A percentile compares a stretch with the other conserved stretches of the same genome.
Conservation (phyloP, 1,139 yeast genomes). For the Blastobotrys ciferrii region DNA sequence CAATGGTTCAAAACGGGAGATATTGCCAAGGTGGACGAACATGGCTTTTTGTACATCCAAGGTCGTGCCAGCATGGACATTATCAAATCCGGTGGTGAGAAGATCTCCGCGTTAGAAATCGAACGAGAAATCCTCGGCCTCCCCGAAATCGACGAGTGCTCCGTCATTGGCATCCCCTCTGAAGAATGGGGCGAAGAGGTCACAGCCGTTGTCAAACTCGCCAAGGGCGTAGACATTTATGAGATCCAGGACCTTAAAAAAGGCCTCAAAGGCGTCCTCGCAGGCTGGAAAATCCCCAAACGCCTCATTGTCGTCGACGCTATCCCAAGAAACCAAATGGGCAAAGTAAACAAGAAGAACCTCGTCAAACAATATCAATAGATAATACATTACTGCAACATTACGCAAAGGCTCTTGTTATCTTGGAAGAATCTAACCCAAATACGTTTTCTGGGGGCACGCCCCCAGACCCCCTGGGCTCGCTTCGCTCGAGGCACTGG, state of each 20-base stretch:
- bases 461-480: no score
- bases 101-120: conserved; percentile 39
- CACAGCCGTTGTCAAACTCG: conserved; percentile 31
- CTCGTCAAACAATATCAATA: conserved; percentile 25
- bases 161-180: conserved; percentile 38
- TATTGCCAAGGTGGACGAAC: conserved; percentile 34
- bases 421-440: no score
- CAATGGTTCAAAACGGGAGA: conserved; percentile 47
- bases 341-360: conserved; percentile 37
- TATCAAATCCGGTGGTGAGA: conserved; percentile 40
- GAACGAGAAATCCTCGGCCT: conserved; percentile 39
- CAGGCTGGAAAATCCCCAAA: conserved; percentile 37
- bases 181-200: conserved; percentile 40
- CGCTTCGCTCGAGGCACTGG: no score
- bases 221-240: conserved; percentile 12
- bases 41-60: conserved; percentile 34
- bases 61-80: conserved; percentile 42
- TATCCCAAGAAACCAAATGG: conserved; percentile 39
- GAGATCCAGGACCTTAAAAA: conserved; percentile 28
- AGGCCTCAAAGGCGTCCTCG: conserved; percentile 28
- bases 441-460: no score
- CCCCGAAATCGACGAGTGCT: conserved; percentile 32
- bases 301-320: conserved; percentile 27
- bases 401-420: no score
- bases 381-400: background rate